Conservation (phyloP, 2,329 filamentous ascomycete species). For the Stagonosporopsis chrysanthemi region DNA sequence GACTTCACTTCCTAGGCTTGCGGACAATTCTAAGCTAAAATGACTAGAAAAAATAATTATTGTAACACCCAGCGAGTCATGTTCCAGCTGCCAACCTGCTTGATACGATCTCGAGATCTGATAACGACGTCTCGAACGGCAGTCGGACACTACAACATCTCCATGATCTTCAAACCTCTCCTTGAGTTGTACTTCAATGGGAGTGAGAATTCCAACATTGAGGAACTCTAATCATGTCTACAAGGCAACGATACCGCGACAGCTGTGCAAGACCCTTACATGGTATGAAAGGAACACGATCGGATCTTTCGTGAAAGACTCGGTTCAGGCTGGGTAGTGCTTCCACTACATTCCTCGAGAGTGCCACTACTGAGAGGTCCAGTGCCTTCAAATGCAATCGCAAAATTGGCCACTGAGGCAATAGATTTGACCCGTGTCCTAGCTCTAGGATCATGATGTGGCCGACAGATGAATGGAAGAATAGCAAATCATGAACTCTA, state of each 20-base stretch:
- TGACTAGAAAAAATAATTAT: no score
- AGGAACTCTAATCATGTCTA: no score
- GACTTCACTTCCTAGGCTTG: not conserved
- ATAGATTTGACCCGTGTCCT: no score
- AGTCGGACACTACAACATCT: not conserved
- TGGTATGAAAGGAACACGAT: not conserved
- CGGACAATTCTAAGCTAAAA: not conserved
- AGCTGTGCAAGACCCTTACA: not conserved
- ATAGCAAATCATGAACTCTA: not conserved
- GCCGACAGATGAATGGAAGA: no score
- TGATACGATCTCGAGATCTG: not conserved
- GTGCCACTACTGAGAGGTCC: not conserved
- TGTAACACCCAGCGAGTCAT: not conserved
- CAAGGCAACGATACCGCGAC: no score
- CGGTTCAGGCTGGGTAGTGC: not conserved
- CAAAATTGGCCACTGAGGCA: no score
- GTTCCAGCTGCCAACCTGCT: not conserved
- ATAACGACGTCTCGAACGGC: not conserved
- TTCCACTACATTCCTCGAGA: not conserved
- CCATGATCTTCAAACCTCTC: not conserved
- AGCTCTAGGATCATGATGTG: no score
- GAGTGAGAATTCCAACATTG: no score
- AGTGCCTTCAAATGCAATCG: no score
- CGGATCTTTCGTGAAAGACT: not conserved
- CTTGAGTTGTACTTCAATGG: no score